Base-by-base conservation (phyloP, 2,329 filamentous ascomycete genomes). In the Botrytis paeoniae region DNA sequence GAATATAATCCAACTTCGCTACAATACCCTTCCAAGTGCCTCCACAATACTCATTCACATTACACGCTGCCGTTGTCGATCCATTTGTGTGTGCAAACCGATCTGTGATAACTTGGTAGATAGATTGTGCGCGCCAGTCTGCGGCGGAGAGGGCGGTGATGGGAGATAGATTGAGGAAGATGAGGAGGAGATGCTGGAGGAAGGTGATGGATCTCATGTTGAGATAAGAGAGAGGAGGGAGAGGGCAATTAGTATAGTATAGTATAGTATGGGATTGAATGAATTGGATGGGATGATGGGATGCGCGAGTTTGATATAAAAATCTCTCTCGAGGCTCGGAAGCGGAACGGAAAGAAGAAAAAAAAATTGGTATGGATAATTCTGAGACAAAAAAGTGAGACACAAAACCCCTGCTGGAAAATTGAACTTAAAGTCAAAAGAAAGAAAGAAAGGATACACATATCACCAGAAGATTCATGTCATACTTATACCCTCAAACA, bases 61-160 rank as follows among this genome's bases (percentile, higher is more conserved):
- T 73, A 68, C 79, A 80, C 16, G 74, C 65, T 14, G 76, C 75
- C 20, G 76, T 77, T 6, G 77, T 79, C 2, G 78, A 80, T 16
- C 80, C 80, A 76, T 85, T 83, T 10, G 83, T 82, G 20, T 81
- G 81, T 16, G 70, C 73, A 70, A 75, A 75, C 1, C 74, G 60
- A 70, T 75, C 84, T 9, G 84, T 85, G 76, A 85, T 78, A 45
- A 84, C 81, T 73, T 85, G 84, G 73, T 85, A 85, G 71, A 85
- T 82, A 1, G 83, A 82, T 71, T 84, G 81, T 25, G 78, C 72
- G 64, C 82, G 82, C 84, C 84, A 85, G 69, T 75, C 54, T 59
- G 78, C 78, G 51, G 79, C 74, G 10, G 79, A 74, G 41, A 80
- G 74, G 54, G 63, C 62, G 2, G 51, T 29, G 32, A 60, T 60